Base-by-base conservation (phyloP, 1,139 yeast species). In the Taphrina confusa region DNA sequence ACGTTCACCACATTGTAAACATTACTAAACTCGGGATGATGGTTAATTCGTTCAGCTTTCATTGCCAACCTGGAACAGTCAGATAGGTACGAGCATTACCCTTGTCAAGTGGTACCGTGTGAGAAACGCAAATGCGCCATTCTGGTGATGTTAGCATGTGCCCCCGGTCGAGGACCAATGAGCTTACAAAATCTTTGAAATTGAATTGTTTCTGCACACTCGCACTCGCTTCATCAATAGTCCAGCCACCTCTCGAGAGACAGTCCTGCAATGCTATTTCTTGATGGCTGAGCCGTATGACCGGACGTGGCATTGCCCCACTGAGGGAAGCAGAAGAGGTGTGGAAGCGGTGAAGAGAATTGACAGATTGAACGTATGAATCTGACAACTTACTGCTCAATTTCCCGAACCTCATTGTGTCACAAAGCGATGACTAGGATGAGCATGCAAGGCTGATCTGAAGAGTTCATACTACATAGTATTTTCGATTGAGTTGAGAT, bases 1-100 rank as follows among this genome's bases (percentile, higher is more conserved):
- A 60, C 50, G 2, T 25, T 36, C 18, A 60, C 62, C 34, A 23
- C 40, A 20, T 57, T 58, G 40, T 47, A 60, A 11, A 60, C 58
- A 49, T 49, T 60, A 5, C 36, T 44, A 57, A 63, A 60, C 20
- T 60, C 62, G 1, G 62, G 64, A 50, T 52, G 63, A 33, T 47
- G 62, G 18, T 54, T 61, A 23, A 42, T 31, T n/a, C 27, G 30
- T 31, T 57, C 56, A 9, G 63, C 55, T 20, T 44, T 31, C 34
- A 54, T 12, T 2, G 58, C 59, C 1, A 54, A 25, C 8, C 58
- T 54, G 6, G 8, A 45, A 36, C 16, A 34, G 3, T 14, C 3
- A 4, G 16, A 18, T 39, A 23, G 20, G 45, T 16, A 14, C 8
- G n/a, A 30, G 8, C 33, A 30, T 8, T 30, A 30, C 33, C 33